Evolutionary conservation across 2,329 filamentous ascomycete species (phyloP), one percentile per base, ranked within the genome.

Genomic region (Fusarium sp.): DNA sequence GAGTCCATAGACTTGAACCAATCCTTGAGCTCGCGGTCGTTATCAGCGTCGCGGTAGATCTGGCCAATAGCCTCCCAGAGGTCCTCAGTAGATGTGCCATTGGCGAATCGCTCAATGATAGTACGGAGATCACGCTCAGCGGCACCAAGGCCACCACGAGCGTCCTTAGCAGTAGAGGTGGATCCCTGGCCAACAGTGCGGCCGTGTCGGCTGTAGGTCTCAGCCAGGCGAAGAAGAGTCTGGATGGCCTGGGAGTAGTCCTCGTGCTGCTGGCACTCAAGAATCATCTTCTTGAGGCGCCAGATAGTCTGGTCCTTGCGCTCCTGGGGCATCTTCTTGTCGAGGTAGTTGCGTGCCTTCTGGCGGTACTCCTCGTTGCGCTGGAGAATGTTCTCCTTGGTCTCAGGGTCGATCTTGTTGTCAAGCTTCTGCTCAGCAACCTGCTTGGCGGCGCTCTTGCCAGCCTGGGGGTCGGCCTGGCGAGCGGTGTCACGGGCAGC

Each of bases 201-300:
- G 58, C 90, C 88, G 76, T 98, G 94, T 50, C 89, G 87, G 65
- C 89, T 90, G 76, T 99, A 99, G 73, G 91, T 89, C 82, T 97
- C 94, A 9, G 94, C 94, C 51, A 99, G 85, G 44, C 89, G 85
- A 30, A 99, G 87, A 8, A 99, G 85, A 5, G 95, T 97, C 75
- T 94, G 89, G 70, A 99, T 91, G n/a, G 96, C 96, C 80, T 92
- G 88, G 74, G 95, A 90, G 81, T 98, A 99, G 76, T 99, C 95
- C 63, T 93, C 89, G 78, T 98, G 96, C 60, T 95, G 93, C 83
- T 99, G 96, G 75, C 97, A 94, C 82, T 99, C 96, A 47, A 98
- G 90, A 42, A 99, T 84, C 92, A 98, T 97, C 89, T 98, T 98
- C 90, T 89, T 99, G 73, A 99, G 83, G 40, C 96, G 92, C 88